Conservation (phyloP, 768 basidiomycete species). For the Podaxis sp. region DNA sequence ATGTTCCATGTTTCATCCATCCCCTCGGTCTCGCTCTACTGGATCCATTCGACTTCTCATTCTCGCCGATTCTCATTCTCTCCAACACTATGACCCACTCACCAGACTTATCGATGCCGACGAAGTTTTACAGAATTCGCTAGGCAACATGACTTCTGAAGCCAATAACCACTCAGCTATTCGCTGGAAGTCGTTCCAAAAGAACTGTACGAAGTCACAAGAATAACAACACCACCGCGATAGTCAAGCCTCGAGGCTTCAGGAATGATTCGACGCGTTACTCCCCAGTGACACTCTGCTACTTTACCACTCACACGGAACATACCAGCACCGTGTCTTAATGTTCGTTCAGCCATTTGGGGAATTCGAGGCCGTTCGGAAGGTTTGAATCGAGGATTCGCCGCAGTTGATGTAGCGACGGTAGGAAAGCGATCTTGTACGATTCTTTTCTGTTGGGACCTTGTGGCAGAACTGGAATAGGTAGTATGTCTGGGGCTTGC, state of each 20-base stretch:
- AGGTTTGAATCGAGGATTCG: neutral
- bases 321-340: neutral
- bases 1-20: neutral
- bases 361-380: neutral
- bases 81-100: neutral
- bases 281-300: neutral
- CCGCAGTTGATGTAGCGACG: neutral
- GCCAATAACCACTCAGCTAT: neutral
- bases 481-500: neutral
- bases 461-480: neutral
- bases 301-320: neutral
- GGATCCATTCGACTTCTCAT: neutral
- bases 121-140: neutral
- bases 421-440: neutral
- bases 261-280: neutral
- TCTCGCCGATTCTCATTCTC: neutral
- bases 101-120: neutral
- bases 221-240: neutral
- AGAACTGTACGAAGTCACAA: neutral
- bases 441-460: neutral
- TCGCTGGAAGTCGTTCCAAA: neutral
- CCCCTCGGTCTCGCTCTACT: neutral
- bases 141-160: neutral
- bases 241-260: neutral
- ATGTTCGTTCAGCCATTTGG: neutral